These are phyloP conservation scores for Candida manassasensis DNA, from an alignment of 805 yeast species.

Conservation along the genomic window DNA sequence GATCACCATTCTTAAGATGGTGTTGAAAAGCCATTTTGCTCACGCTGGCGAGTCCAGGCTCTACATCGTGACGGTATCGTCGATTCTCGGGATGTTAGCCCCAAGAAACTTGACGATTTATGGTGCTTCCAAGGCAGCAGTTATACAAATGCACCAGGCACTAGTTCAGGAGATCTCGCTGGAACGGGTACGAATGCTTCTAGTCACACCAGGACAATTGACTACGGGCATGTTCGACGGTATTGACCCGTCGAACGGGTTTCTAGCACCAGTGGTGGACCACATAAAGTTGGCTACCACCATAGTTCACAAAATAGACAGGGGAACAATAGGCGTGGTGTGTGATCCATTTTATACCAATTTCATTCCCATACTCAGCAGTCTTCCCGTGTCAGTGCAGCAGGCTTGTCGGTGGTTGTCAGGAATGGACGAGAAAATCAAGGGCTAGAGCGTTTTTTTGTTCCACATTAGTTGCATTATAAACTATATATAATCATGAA, in stretches of 20 bases:
- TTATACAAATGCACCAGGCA: slow-evolving; percentile 42
- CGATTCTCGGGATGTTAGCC: slow-evolving; percentile 45
- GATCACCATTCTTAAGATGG: slow-evolving; percentile 18
- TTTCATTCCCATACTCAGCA: slow-evolving; percentile 38
- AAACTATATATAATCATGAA: not conserved
- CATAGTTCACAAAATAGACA: slow-evolving; percentile 26
- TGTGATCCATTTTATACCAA: slow-evolving; percentile 46
- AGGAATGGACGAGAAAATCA: slow-evolving; percentile 34
- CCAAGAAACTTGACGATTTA: slow-evolving; percentile 46
- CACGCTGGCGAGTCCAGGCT: slow-evolving; percentile 10
- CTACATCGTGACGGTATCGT: slow-evolving; percentile 41
- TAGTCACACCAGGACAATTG: slow-evolving; percentile 50
- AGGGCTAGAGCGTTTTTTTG: no score
- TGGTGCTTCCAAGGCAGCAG: slow-evolving; percentile 47
- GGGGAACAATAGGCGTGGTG: slow-evolving; percentile 40
- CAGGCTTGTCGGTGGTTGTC: slow-evolving; percentile 30
- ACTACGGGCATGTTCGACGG: slow-evolving; percentile 46
- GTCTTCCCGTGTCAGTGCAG: slow-evolving; percentile 39
- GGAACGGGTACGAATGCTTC: slow-evolving; percentile 26
- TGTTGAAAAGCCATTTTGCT: slow-evolving; percentile 18
- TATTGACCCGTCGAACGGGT: slow-evolving; percentile 34
- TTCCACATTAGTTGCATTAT: no score
- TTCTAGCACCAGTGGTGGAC: slow-evolving; percentile 47
- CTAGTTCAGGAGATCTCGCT: slow-evolving; percentile 33
- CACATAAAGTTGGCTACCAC: slow-evolving; percentile 31